Conservation (phyloP, 1,284 basidiomycete genomes). For the Sutorius eximius region DNA sequence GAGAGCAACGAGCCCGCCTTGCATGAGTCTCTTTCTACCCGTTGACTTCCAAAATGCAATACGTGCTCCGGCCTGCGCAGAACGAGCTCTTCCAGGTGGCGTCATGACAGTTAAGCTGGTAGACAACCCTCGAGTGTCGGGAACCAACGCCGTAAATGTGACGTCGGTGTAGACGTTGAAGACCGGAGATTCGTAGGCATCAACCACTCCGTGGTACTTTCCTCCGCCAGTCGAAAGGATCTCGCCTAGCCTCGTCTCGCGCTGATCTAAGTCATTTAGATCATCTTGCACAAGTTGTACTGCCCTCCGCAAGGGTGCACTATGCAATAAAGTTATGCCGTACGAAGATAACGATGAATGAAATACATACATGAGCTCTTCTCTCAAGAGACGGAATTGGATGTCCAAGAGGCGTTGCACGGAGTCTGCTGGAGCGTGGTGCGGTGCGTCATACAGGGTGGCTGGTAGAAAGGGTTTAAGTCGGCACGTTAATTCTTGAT, state of each 20-base stretch:
- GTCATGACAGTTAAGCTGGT: slow-evolving; percentile 45
- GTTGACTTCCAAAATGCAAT: slow-evolving; percentile 53
- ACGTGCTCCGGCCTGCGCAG: slow-evolving; percentile 35
- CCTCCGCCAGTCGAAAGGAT: slow-evolving; percentile 46
- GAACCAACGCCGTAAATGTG: slow-evolving; percentile 40
- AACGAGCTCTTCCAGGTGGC: slow-evolving; percentile 54
- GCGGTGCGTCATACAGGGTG: slow-evolving; percentile 57
- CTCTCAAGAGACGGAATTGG: slow-evolving; percentile 68
- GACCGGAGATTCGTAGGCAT: slow-evolving; percentile 45
- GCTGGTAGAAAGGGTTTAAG: slow-evolving; percentile 55
- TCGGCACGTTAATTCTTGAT: slow-evolving; percentile 52
- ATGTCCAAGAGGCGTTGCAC: slow-evolving; percentile 65
- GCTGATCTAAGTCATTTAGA: slow-evolving; percentile 27
- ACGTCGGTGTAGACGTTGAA: slow-evolving; percentile 60
- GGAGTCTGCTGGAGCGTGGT: slow-evolving; percentile 52
- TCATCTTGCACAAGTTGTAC: slow-evolving; percentile 48
- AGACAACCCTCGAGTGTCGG: slow-evolving; percentile 51
- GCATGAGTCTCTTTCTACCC: slow-evolving; percentile 51
- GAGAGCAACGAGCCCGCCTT: slow-evolving; percentile 58
- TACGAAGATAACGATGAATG: neutral
- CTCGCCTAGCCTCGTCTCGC: slow-evolving; percentile 34
- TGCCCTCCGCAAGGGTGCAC: slow-evolving; percentile 52
- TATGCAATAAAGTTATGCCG: slow-evolving; percentile 20
- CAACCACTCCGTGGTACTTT: slow-evolving; percentile 42
- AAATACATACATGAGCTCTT: slow-evolving; percentile 59